These are phyloP conservation scores for Gillenia trifoliata DNA, from an alignment of 306 rosid species.

Conservation along the genomic window DNA sequence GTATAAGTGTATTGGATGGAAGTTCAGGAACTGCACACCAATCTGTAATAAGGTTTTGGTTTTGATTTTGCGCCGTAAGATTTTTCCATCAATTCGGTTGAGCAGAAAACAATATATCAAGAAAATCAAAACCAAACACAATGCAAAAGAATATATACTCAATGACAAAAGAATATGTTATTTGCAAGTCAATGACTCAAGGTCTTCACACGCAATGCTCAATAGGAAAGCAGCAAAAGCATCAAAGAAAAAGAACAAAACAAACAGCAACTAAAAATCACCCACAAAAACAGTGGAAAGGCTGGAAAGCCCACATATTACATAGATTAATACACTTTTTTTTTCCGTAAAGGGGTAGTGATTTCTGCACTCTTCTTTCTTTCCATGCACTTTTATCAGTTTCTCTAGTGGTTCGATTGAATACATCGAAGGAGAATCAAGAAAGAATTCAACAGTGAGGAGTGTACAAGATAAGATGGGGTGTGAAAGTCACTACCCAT, in stretches of 20 bases:
- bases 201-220: fast-evolving
- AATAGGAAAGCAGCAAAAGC: not conserved
- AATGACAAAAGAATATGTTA: not conserved
- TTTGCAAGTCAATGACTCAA: not conserved
- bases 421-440: too few relatives aligned
- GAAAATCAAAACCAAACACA: not conserved
- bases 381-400: too few relatives aligned
- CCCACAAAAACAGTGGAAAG: not conserved
- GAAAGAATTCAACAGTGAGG: too few relatives aligned
- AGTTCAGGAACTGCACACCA: slow-evolving; percentile 31
- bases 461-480: too few relatives aligned
- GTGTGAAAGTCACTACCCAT: too few relatives aligned
- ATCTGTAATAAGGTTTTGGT: not conserved
- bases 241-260: too few relatives aligned
- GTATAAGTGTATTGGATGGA: slow-evolving; percentile 31
- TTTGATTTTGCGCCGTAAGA: not conserved
- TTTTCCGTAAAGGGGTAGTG: too few relatives aligned
- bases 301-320: not conserved
- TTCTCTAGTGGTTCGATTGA: too few relatives aligned
- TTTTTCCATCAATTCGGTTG: not conserved
- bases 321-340: not conserved
- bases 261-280: not conserved
- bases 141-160: not conserved
- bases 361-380: too few relatives aligned
- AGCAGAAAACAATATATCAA: not conserved